These are phyloP conservation scores for Trypanosoma cruzi DNA, from an alignment of 208 protist species.

Conservation along the genomic window DNA sequence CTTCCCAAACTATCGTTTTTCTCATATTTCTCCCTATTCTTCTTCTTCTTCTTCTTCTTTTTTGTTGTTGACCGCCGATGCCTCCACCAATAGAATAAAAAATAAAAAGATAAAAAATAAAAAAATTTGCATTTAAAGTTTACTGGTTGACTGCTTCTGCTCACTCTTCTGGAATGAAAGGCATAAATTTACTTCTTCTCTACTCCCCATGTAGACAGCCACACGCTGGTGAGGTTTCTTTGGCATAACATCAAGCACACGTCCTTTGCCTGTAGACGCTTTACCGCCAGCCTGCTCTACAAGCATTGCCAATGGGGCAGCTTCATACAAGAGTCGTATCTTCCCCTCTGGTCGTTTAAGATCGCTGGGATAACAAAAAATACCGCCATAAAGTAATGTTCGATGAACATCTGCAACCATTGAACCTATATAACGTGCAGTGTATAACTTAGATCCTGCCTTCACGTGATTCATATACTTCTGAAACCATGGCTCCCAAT, in stretches of 20 bases:
- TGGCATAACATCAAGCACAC: slow-evolving; percentile 89
- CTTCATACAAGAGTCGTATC: slow-evolving; percentile 97
- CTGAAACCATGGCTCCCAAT: slow-evolving; percentile 82
- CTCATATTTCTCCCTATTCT: too few species aligned
- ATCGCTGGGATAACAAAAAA: slow-evolving; percentile 98
- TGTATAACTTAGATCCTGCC: slow-evolving; percentile 65
- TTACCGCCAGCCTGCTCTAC: slow-evolving; percentile 93
- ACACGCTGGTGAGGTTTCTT: slow-evolving; percentile 91
- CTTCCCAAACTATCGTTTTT: too few species aligned
- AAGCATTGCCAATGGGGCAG: slow-evolving; percentile 93
- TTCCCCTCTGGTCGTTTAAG: slow-evolving; percentile 94
- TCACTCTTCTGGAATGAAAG: slow-evolving; percentile 61
- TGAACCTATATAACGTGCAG: slow-evolving; percentile 90
- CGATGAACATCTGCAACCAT: slow-evolving; percentile 99
- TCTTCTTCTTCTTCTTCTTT: too few species aligned
- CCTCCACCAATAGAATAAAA: too few species aligned
- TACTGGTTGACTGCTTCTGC: slow-evolving; percentile 22
- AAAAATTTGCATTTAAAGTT: slow-evolving; percentile 35
- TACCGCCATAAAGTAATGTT: slow-evolving; percentile 98
- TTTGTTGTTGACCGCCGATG: too few species aligned
- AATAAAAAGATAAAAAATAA: slow-evolving; percentile 5
- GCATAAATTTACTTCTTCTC: slow-evolving; percentile 88
- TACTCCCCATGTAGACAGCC: slow-evolving; percentile 91
- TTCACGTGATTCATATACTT: slow-evolving; percentile 78
- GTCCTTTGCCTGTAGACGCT: slow-evolving; percentile 66